Base-by-base conservation (phyloP, 2,329 filamentous ascomycete genomes). In the Dryadomyces quercus-mongolicae region DNA sequence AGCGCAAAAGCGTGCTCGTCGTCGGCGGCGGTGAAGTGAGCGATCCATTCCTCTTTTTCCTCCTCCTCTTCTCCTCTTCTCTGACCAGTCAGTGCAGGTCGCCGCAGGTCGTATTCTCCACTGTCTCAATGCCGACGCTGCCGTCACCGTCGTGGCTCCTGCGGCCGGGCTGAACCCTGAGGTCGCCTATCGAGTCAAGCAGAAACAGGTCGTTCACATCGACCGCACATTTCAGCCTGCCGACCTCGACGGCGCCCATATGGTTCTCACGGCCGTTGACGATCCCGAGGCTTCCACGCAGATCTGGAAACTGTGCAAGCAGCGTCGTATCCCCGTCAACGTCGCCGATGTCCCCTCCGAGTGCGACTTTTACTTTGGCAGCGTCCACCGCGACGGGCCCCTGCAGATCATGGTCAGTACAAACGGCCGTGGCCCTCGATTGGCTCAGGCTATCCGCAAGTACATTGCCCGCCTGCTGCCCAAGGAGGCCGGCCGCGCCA, bases 301-400 rank as follows among this genome's bases (percentile, higher is more conserved):
- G 59, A 89, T 98, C 66, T 98, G 90, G 87, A 92, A 92, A 67
- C 77, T 95, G 22, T 97, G 92, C 77, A 92, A 95, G 68, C 79
- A 89, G 67, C 79, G 76, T 57, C 82, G 82, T 57, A 87, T 97
- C 60, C 82, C 90, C 6, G 91, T 90, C 55, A 98, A 98, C 69
- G 95, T 98, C 60, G 93, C 93, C 61, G 93, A 98, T 66, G 93
- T 98, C 3, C 93, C 93, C 0, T 80, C 89, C 0, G 93, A 98
- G 68, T 98, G 93, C 70, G 93, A 98, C 66, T 98, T 98, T 67
- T 98, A 96, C 75, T 98, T 98, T 71, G 93, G 93, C 58, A 93
- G 87, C 66, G 85, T 96, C 43, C 88, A 98, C 70, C 85, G 93
- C 51, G 93, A 98, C 67, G 93, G 93, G 0, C 93, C 93, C 6